Evolutionary conservation across 2,329 filamentous ascomycete genomes (phyloP).

Genomic region (Escovopsis sp.): DNA sequence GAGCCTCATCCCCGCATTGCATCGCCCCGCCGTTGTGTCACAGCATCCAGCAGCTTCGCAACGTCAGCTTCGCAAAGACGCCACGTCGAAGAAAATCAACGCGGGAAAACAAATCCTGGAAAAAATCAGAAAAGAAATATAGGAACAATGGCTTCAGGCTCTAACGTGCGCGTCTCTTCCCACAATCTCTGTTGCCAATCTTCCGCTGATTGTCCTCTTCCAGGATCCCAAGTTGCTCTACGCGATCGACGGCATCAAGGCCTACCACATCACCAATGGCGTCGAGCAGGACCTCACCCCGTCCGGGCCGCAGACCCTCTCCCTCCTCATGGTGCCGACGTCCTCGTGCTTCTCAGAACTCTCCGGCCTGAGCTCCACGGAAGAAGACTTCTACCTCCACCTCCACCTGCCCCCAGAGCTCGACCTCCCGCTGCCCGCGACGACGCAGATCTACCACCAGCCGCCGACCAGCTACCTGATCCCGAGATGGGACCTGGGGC

Average conservation of each 20-base stretch:
- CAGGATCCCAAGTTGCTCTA: constrained; percentile 51
- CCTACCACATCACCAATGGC: constrained; percentile 83
- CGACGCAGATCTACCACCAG: constrained; percentile 94
- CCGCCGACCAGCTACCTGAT: constrained; percentile 87
- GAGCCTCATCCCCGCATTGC: neutral
- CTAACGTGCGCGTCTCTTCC: neutral
- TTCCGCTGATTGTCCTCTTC: neutral
- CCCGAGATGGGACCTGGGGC: constrained; percentile 84
- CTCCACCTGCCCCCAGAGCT: constrained; percentile 89
- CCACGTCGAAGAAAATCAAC: no score
- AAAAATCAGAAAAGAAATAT: no score
- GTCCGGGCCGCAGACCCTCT: constrained; percentile 78
- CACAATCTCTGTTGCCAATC: neutral
- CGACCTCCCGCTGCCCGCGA: constrained; percentile 83
- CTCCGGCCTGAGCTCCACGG: constrained; percentile 38
- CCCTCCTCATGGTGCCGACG: constrained; percentile 90
- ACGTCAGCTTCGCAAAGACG: neutral
- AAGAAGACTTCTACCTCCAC: constrained; percentile 95
- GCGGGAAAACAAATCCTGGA: no score
- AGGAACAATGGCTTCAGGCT: neutral
- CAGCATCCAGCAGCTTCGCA: neutral
- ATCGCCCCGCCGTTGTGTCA: neutral
- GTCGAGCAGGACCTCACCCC: constrained; percentile 70
- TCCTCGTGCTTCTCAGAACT: constrained; percentile 52
- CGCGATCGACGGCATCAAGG: constrained; percentile 70